phyloP scores from a whole-genome alignment of 2,329 filamentous ascomycete genomes.

The Paecilomyces sp. region DNA sequence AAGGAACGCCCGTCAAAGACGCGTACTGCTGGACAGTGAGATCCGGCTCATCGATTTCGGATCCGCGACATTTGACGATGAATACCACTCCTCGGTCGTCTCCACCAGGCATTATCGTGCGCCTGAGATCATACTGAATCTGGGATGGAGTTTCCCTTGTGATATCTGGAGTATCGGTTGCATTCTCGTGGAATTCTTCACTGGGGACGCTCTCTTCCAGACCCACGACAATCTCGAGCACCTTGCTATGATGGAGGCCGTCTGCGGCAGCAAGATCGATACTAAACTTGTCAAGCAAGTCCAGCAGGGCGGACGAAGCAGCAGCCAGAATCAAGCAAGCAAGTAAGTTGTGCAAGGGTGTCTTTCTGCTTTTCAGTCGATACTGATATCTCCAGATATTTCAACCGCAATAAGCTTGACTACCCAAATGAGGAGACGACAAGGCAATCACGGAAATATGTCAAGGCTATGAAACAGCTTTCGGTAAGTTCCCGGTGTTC shows the following conservation, averaged over 20 bases:
- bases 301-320: slow-evolving; percentile 37
- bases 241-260: slow-evolving; percentile 62
- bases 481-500: slow-evolving; percentile 37
- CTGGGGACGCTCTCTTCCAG: slow-evolving; percentile 61
- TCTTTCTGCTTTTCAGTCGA: slow-evolving; percentile 6
- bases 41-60: slow-evolving; percentile 63
- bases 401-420: slow-evolving; percentile 50
- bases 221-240: slow-evolving; percentile 63
- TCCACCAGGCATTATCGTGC: slow-evolving; percentile 61
- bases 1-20: slow-evolving; percentile 53
- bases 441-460: slow-evolving; percentile 58
- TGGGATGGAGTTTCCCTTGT: slow-evolving; percentile 62
- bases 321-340: slow-evolving; percentile 46
- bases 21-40: slow-evolving; percentile 58
- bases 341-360: slow-evolving; percentile 40
- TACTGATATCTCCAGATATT: slow-evolving; percentile 43
- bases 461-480: slow-evolving; percentile 60
- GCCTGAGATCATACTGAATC: slow-evolving; percentile 60
- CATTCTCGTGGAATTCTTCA: slow-evolving; percentile 62
- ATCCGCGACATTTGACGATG: slow-evolving; percentile 61
- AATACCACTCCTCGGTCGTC: slow-evolving; percentile 62
- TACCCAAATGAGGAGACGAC: slow-evolving; percentile 59
- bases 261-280: slow-evolving; percentile 52
- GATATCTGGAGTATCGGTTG: slow-evolving; percentile 66
- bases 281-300: slow-evolving; percentile 48